Percentiles rank a stretch among this genome's conserved stretches.
Evolutionary conservation across 2,329 filamentous ascomycete species (phyloP).

Genomic region (Colletotrichum melonis): DNA sequence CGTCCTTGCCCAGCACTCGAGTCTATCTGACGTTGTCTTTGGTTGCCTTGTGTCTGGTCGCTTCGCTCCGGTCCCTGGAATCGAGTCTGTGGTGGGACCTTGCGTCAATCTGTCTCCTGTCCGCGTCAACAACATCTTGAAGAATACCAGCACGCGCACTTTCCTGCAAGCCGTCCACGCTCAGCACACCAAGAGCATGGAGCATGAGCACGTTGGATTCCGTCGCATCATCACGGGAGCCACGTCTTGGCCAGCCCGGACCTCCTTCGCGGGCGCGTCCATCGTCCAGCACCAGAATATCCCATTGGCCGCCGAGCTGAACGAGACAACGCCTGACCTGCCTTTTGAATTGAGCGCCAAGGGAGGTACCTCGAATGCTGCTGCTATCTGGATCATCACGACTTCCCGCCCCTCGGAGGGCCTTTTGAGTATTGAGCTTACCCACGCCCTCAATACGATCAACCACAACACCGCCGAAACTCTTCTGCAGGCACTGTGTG

Average conservation of each 20-base stretch:
- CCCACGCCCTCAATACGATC: not conserved
- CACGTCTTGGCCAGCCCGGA: not conserved
- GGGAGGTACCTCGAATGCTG: not conserved
- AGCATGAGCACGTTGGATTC: not conserved
- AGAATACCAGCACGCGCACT: not conserved
- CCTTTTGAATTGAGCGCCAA: not conserved
- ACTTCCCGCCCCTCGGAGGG: not conserved
- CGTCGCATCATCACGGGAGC: not conserved
- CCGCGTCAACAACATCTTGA: constrained; percentile 1
- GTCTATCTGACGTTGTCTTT: constrained; percentile 31
- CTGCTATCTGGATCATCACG: not conserved
- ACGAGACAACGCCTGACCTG: not conserved
- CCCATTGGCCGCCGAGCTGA: not conserved
- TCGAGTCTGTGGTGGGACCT: constrained; percentile 35
- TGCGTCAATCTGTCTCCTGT: constrained; percentile 22
- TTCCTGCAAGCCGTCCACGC: constrained; percentile 30
- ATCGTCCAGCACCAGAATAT: not conserved
- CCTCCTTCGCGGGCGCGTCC: not conserved
- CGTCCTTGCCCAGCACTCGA: constrained; percentile 30
- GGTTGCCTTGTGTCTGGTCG: constrained; percentile 38
- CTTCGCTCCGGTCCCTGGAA: constrained; percentile 34
- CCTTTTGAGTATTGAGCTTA: not conserved
- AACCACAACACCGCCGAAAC: not conserved
- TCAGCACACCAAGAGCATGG: constrained; percentile 1
- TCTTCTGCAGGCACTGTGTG: not conserved